Evolutionary conservation across 306 rosid genomes (phyloP), one percentile per base, ranked within the genome.

Genomic region (Vigna nakashimae): DNA sequence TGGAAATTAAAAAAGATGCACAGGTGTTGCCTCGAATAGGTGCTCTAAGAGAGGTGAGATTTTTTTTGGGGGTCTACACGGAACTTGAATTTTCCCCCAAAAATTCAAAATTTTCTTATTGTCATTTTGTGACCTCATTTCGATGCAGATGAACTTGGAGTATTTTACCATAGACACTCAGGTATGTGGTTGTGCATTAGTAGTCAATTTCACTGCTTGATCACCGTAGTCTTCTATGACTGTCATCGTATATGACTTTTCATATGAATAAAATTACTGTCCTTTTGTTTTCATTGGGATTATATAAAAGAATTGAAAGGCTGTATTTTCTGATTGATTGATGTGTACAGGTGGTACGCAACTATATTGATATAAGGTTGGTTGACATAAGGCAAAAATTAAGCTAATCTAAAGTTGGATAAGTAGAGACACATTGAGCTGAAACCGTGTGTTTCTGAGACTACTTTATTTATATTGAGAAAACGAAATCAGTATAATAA

Each of bases 141-240:
- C 90, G 73, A 28, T 85, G 86, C 93, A 94, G 98, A 94, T 94
- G 98, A 94, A 94, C 83, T 86, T 94, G 90, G 98, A 94, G 79
- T 94, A 89, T 82, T 94, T 92, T 87, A 91, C 93, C 34, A 88
- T 90, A 53, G 98, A 92, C 87, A 86, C 91, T 87, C 97, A 94
- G 98, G 97, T 94, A 92, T 60, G 71, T 74, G 60, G 63, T 78
- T 60, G 76, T 83, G 38, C 57, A 70, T 76, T 75, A 50, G 76
- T 83, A 43, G 62, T 63, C 77, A 7, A 69, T 50, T 85, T 50
- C 60, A 16, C 64, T 68, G 72, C 42, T 74, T 22, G 5, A 65
- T 40, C 9, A 28, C 69, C 48, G 3, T 42, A 9, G 3, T 42
- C 2, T 42, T 42, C 46, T 2, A 42, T 42, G 12, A 42, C 13